Evolutionary conservation across 805 yeast species (phyloP), one percentile per base, ranked within the genome.

Genomic region (Lachancea mirantina): DNA sequence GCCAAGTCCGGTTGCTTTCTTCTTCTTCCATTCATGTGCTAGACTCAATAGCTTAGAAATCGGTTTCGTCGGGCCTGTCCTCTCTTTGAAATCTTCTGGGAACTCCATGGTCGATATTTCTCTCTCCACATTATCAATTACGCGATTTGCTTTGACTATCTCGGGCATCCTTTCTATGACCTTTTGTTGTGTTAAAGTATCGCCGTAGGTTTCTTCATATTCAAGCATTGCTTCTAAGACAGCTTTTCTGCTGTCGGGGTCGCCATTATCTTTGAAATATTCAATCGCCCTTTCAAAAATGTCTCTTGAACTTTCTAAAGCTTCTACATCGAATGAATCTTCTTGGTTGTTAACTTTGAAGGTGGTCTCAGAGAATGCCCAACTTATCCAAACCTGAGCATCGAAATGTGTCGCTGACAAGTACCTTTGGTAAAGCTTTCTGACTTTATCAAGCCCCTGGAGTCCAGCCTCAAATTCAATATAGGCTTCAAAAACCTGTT

Each of bases 331-430:
- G 11, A 13, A 11, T 6, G 20, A 8, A 8, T 19, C 24, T 19
- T 14, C 4, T 4, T 55, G 61, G 8, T 67, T 62, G 6, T 50
- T 57, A 3, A 48, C 27, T 28, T 52, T 59, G 1, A 77, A 67
- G 1, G 78, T 63, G 2, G 80, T 61, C 51, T 84, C 95, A 53
- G 82, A 80, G 42, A 74, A 56, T 2, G 94, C 94, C 46, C 65
- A 68, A 16, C 76, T 65, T 9, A 81, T 68, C 84, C 92, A 81
- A 2, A 61, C 47, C 15, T 60, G 52, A 4, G 69, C 59, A 4
- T 62, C 47, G 22, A 50, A 42, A 5, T 50, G 49, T 4, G 62
- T 55, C 16, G 46, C 28, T 4, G 43, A 49, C 9, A 74, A 41
- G 14, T 67, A 52, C 2, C 60, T 47, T 29, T 67, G 63, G 45